Evolutionary conservation across 495 filamentous ascomycete species (phyloP).

Genomic region (Achaetomiella virescens): DNA sequence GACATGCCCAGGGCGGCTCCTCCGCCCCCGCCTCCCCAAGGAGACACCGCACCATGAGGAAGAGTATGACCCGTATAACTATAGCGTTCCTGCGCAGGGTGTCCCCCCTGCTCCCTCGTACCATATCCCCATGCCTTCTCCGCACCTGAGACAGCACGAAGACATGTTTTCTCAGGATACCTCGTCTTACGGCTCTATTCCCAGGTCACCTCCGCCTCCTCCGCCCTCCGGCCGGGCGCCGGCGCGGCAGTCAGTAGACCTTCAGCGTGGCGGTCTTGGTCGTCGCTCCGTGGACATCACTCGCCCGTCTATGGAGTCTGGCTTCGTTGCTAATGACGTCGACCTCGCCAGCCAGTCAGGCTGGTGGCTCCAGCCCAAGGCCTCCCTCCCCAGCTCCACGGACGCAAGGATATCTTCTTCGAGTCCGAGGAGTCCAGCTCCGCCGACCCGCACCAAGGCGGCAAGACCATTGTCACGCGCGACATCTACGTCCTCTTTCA

Average conservation of each 20-base stretch:
- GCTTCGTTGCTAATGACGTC: conserved; percentile 79
- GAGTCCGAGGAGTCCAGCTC: conserved; percentile 75
- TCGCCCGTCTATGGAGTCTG: conserved; percentile 59
- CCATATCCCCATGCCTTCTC: conserved; percentile 48
- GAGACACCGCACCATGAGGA: conserved; percentile 46
- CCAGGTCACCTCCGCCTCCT: conserved; percentile 42
- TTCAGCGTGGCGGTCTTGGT: conserved; percentile 44
- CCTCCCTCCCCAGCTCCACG: conserved; percentile 74
- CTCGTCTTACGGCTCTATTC: conserved; percentile 27
- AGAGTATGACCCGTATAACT: conserved; percentile 71
- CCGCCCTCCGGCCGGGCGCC: conserved; percentile 39
- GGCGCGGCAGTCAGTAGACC: conserved; percentile 63
- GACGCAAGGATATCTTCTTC: conserved; percentile 73
- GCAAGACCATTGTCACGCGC: conserved; percentile 64
- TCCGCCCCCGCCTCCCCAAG: conserved; percentile 57
- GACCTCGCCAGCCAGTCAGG: conserved; percentile 64
- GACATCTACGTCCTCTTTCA: conserved; percentile 81
- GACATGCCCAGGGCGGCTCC: conserved; percentile 67
- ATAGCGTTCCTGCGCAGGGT: conserved; percentile 41
- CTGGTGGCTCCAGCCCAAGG: conserved; percentile 78
- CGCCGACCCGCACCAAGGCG: conserved; percentile 51
- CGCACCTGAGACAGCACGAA: conserved; percentile 27
- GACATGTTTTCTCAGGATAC: conserved; percentile 22
- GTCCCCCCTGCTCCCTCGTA: conserved; percentile 33
- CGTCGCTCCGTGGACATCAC: conserved; percentile 67